phyloP scores from a whole-genome alignment of 441 rosid species.

The Pelargonium cotyledonis region DNA sequence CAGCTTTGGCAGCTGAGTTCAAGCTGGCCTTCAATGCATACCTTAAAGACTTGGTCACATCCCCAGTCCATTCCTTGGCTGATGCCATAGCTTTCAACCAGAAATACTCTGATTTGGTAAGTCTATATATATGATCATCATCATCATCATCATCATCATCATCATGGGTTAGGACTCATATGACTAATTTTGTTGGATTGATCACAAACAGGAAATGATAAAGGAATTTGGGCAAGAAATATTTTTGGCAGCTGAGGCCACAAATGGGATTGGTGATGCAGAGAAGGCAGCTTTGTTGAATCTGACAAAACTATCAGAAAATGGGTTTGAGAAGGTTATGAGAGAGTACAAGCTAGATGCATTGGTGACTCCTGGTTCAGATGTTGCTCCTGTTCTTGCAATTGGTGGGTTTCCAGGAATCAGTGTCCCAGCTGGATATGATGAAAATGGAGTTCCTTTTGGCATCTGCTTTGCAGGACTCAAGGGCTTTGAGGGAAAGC shows the following conservation, averaged over 20 bases:
- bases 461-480: conserved; percentile 55
- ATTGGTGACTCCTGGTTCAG: conserved; percentile 27
- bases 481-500: conserved; percentile 51
- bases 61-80: conserved; percentile 58
- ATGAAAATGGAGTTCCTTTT: conserved; percentile 43
- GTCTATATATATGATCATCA: not conserved
- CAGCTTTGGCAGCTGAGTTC: conserved; percentile 51
- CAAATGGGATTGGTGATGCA: conserved; percentile 30
- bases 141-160: no score
- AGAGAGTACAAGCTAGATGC: conserved; percentile 37
- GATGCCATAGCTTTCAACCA: conserved; percentile 58
- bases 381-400: conserved; percentile 35
- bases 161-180: not conserved
- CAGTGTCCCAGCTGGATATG: conserved; percentile 55
- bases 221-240: conserved; percentile 39
- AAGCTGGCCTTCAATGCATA: conserved; percentile 46
- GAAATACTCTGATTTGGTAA: conserved; percentile 40
- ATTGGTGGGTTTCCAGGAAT: conserved; percentile 64
- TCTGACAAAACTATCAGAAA: conserved; percentile 24
- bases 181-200: not conserved
- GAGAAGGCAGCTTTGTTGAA: conserved; percentile 32
- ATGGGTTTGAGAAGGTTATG: conserved; percentile 52
- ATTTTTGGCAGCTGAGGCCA: conserved; percentile 37
- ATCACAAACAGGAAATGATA: conserved; percentile 36
- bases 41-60: conserved; percentile 37